Evolutionary conservation across 2,329 filamentous ascomycete genomes (phyloP).

Genomic region (Talaromyces sp.): DNA sequence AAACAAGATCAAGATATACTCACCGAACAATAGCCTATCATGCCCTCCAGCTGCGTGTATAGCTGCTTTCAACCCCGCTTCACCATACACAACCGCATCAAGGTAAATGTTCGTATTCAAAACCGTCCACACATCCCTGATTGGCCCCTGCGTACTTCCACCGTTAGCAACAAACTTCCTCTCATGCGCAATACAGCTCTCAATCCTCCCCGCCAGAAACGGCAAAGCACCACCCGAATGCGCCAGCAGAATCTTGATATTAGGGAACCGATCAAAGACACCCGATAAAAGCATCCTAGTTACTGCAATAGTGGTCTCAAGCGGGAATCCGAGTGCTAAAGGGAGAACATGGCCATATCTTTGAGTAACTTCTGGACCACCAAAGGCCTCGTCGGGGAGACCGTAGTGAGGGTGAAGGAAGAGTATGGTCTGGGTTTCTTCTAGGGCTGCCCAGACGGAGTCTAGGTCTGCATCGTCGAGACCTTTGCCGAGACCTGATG

Average conservation of each 20-base stretch:
- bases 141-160: slow-evolving; percentile 58
- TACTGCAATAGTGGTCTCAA: slow-evolving; percentile 90
- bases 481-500: slow-evolving; percentile 72
- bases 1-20: not conserved
- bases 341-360: slow-evolving; percentile 84
- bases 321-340: slow-evolving; percentile 79
- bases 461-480: slow-evolving; percentile 74
- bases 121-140: slow-evolving; percentile 60
- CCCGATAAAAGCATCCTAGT: slow-evolving; percentile 82
- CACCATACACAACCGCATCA: slow-evolving; percentile 62
- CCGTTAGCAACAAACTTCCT: slow-evolving; percentile 66
- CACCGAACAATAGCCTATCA: slow-evolving; percentile 43
- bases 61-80: slow-evolving; percentile 65
- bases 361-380: slow-evolving; percentile 65
- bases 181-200: slow-evolving; percentile 83
- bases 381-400: slow-evolving; percentile 75
- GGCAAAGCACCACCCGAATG: slow-evolving; percentile 87
- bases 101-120: slow-evolving; percentile 76
- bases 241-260: slow-evolving; percentile 71
- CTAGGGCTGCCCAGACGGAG: slow-evolving; percentile 67
- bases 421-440: slow-evolving; percentile 62
- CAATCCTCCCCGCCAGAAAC: slow-evolving; percentile 82
- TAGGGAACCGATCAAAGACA: slow-evolving; percentile 72
- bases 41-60: slow-evolving; percentile 61
- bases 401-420: slow-evolving; percentile 95